phyloP scores from a whole-genome alignment of 1,139 yeast genomes.

The Trichomonascaceae sp. region DNA sequence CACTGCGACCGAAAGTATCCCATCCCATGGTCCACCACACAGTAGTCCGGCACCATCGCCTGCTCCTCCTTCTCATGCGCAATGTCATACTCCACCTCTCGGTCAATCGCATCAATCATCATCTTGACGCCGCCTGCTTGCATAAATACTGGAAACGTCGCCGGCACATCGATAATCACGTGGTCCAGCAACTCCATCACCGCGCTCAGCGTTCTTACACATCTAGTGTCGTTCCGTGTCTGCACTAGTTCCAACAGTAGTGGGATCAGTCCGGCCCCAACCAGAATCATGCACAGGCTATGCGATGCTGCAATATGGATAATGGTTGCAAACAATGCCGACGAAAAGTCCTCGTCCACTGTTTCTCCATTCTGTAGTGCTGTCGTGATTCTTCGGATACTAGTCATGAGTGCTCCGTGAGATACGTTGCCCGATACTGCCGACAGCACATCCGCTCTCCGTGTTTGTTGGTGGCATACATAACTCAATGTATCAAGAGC shows the following conservation, averaged over 20 bases:
- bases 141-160: conserved; percentile 47
- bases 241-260: conserved; percentile 52
- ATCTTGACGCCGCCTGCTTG: conserved; percentile 51
- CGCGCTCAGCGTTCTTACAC: conserved; percentile 48
- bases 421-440: conserved; percentile 84
- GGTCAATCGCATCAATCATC: conserved; percentile 47
- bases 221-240: conserved; percentile 29
- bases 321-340: conserved; percentile 18
- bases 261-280: conserved; percentile 61
- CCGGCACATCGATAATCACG: conserved; percentile 36
- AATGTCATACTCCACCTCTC: conserved; percentile 55
- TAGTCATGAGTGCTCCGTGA: conserved; percentile 71
- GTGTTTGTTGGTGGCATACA: conserved; percentile 52
- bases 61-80: conserved; percentile 29
- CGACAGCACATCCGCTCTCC: conserved; percentile 67
- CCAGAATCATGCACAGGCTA: conserved; percentile 28
- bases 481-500: conserved; percentile 62
- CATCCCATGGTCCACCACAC: conserved; percentile 44
- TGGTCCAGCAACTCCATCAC: conserved; percentile 51
- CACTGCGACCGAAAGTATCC: conserved; percentile 50
- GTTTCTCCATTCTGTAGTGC: conserved; percentile 30
- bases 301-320: conserved; percentile 17
- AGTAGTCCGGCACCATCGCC: conserved; percentile 31
- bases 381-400: conserved; percentile 47
- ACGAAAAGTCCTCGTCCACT: conserved; percentile 20